Base-by-base conservation (phyloP, 2,329 filamentous ascomycete genomes). In the Penicillium thymicola region DNA sequence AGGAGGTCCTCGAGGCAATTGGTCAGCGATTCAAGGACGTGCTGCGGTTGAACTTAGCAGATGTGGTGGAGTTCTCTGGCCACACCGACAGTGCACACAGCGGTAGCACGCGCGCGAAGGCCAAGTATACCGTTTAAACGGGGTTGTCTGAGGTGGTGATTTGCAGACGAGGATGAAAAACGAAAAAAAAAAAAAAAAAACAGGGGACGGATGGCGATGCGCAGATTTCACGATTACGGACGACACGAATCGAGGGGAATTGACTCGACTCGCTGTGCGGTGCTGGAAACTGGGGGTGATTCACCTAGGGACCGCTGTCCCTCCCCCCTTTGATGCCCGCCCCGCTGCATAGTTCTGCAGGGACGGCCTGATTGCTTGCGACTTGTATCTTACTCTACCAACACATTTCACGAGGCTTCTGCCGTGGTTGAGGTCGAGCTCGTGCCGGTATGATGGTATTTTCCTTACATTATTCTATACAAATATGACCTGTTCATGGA, bases 81-180 rank as follows among this genome's bases (percentile, higher is more conserved):
- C 94, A 99, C 79, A 96, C 91, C 18, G 95, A 99, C 67, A 90
- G 89, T 67, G 93, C 94, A 37, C 89, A 96, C 74, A 87, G 89
- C 59, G 94, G 94, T 65, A 97, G 92, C 78, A 96, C 91, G 58
- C 87, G 95, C 68, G 94, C 94, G 55, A 97, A 95, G 83, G 90
- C 94, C 68, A 99, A 97, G 83, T 90, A 91, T 76, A 82, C 83
- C 49, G 92, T 92, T 70, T 97, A 88, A 81, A 50, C 50, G 59
- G n/a, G 58, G 3, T 27, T 30, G 37, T 14, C 11, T 59, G 55
- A 58, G 60, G 55, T 51, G 51, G 54, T 56, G 54, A 47, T 50
- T 58, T 37, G 46, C 48, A 59, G 46, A 59, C 50, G 55, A 65
- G 53, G 57, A 61, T 54, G 51, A 47, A 59, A 60, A 58, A 60